Evolutionary conservation across 1,284 basidiomycete species (phyloP).

Genomic region (Trametes pubescens): DNA sequence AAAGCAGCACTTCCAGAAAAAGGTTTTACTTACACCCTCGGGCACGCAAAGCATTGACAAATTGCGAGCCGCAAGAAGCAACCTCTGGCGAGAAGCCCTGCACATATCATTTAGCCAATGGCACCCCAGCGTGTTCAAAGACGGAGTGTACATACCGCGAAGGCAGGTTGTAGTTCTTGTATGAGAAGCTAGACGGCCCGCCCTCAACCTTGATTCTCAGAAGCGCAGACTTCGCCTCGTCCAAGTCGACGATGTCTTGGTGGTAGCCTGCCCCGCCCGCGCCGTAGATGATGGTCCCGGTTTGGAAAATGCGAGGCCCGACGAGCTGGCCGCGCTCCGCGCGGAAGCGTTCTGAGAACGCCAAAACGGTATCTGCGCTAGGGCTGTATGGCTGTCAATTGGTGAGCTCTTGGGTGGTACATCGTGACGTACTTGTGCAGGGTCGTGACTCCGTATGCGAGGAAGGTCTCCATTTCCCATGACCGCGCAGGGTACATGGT

Average conservation of each 20-base stretch:
- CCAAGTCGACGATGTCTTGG: constrained; percentile 67
- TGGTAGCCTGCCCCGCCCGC: constrained; percentile 59
- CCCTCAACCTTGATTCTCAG: constrained; percentile 75
- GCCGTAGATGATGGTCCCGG: constrained; percentile 72
- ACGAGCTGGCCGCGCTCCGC: constrained; percentile 72
- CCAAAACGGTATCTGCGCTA: constrained; percentile 65
- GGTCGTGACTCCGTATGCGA: constrained; percentile 80
- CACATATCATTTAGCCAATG: not conserved
- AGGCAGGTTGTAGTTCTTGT: constrained; percentile 80
- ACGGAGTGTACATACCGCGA: constrained; percentile 52
- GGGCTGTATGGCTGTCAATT: constrained; percentile 51
- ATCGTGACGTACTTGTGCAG: constrained; percentile 67
- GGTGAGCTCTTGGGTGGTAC: constrained; percentile 2
- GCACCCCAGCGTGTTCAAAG: not conserved
- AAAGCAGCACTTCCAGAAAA: not conserved
- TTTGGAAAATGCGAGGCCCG: constrained; percentile 75
- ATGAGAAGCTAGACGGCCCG: constrained; percentile 71
- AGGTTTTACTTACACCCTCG: constrained; percentile 67
- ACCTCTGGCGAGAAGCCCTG: constrained; percentile 73
- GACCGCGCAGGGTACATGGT: constrained; percentile 65
- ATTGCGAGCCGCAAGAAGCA: constrained; percentile 66
- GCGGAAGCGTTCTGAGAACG: constrained; percentile 69
- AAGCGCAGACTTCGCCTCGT: constrained; percentile 70
- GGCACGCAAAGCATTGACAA: constrained; percentile 76
- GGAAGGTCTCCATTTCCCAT: constrained; percentile 78